phyloP scores from a whole-genome alignment of 441 rosid genomes.

The Adansonia rubrostipa region DNA sequence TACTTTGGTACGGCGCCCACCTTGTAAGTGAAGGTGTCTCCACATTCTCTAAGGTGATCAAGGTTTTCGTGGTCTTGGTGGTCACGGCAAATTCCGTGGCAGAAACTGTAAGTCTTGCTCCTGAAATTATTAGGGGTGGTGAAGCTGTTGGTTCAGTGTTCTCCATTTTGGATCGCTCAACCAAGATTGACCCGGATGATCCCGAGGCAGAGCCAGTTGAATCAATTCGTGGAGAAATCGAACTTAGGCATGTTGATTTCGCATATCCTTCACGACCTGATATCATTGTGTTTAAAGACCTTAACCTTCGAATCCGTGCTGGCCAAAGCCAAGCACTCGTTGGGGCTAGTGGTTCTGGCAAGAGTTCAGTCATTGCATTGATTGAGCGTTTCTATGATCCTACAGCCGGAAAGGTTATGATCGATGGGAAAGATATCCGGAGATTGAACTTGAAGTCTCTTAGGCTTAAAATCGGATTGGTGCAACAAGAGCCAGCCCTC shows the following conservation, averaged over 20 bases:
- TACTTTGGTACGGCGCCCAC: conserved; percentile 96
- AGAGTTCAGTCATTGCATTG: conserved; percentile 91
- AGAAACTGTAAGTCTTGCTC: conserved; percentile 98
- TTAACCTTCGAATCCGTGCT: conserved; percentile 83
- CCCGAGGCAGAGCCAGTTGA: conserved; percentile 88
- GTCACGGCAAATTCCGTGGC: conserved; percentile 97
- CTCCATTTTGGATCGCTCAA: conserved; percentile 78
- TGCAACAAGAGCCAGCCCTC: conserved; percentile 98
- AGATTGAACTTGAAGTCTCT: conserved; percentile 82
- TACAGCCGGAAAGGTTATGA: conserved; percentile 80
- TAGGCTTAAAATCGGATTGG: conserved; percentile 87
- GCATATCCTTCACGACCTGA: conserved; percentile 96
- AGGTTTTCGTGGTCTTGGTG: conserved; percentile 93
- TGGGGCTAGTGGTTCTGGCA: conserved; percentile 96
- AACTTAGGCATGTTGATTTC: conserved; percentile 92
- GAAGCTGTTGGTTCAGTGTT: conserved; percentile 97
- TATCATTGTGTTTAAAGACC: conserved; percentile 73
- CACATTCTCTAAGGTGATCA: conserved; percentile 96
- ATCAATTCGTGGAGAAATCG: conserved; percentile 88
- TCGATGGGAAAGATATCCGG: conserved; percentile 92
- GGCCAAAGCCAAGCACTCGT: conserved; percentile 98
- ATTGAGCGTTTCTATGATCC: conserved; percentile 97
- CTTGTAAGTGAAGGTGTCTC: conserved; percentile 85
- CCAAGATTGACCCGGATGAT: conserved; percentile 89
- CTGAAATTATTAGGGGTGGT: conserved; percentile 97